Evolutionary conservation across 768 basidiomycete genomes (phyloP).

Genomic region (Trametes gibbosa): DNA sequence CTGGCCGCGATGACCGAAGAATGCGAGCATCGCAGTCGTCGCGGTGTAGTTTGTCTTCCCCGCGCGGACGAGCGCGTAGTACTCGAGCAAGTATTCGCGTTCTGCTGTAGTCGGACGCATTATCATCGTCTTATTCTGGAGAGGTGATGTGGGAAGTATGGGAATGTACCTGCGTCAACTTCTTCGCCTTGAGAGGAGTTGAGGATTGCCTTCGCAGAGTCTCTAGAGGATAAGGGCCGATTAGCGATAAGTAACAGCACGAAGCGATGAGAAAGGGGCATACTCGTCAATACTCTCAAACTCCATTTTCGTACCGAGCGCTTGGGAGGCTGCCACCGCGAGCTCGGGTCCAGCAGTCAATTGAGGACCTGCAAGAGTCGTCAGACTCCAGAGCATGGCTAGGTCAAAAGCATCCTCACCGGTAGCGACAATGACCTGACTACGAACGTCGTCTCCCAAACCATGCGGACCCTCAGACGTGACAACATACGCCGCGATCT

Average conservation of each 20-base stretch:
- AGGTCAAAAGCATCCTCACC: not conserved
- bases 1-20: conserved; percentile 20
- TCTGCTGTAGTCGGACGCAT: conserved; percentile 27
- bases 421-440: conserved; percentile 30
- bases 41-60: conserved; percentile 31
- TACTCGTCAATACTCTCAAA: conserved; percentile 27
- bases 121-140: too few relatives aligned
- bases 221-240: not conserved
- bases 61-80: conserved; percentile 32
- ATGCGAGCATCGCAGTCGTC: conserved; percentile 24
- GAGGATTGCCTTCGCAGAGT: conserved; percentile 22
- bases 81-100: conserved; percentile 34
- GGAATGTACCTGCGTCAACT: conserved; percentile 20
- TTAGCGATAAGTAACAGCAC: not conserved
- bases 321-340: conserved; percentile 26
- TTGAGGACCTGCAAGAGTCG: conserved; percentile 5
- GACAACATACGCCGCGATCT: conserved; percentile 27
- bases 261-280: not conserved
- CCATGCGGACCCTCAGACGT: conserved; percentile 31
- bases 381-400: not conserved
- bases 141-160: too few relatives aligned
- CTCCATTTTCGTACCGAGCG: conserved; percentile 24
- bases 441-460: conserved; percentile 28
- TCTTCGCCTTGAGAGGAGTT: conserved; percentile 21
- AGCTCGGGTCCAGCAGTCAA: conserved; percentile 26